Evolutionary conservation across 192 early-diverging fungal species (phyloP).

Genomic region (Backusella luteola): DNA sequence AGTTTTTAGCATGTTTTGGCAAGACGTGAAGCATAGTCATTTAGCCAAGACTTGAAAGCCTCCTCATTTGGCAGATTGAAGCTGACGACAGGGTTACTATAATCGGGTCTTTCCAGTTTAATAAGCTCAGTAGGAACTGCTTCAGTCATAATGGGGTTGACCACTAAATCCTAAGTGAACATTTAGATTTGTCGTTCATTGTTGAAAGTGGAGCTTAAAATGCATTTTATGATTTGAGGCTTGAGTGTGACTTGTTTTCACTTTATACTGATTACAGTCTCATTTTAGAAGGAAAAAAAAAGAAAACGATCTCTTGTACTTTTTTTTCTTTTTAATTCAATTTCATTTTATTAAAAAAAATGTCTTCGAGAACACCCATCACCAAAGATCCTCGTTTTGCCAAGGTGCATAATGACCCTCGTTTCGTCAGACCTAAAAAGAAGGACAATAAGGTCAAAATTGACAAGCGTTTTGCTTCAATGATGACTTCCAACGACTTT

Average conservation of each 20-base stretch:
- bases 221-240: background rate
- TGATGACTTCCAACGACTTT: conserved; percentile 73
- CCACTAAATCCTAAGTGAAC: too few relatives aligned
- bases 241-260: background rate
- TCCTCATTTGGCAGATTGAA: too few relatives aligned
- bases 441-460: conserved; percentile 81
- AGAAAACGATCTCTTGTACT: background rate
- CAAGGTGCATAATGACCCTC: conserved; percentile 79
- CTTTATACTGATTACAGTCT: background rate
- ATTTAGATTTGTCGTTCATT: too few relatives aligned
- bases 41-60: too few relatives aligned
- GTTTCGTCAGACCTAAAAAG: conserved; percentile 72
- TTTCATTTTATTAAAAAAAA: background rate
- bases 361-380: conserved; percentile 20
- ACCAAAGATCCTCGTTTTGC: conserved; percentile 74
- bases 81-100: too few relatives aligned
- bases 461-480: conserved; percentile 83
- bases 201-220: background rate
- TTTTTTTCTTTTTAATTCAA: background rate
- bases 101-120: too few relatives aligned
- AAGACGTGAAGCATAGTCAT: too few relatives aligned
- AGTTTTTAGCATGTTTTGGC: too few relatives aligned
- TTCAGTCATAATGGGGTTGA: too few relatives aligned
- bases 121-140: too few relatives aligned
- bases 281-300: background rate